Evolutionary conservation across 1,139 yeast species (phyloP), one percentile per base, ranked within the genome.

Genomic region (Tardiomyces depauwii): DNA sequence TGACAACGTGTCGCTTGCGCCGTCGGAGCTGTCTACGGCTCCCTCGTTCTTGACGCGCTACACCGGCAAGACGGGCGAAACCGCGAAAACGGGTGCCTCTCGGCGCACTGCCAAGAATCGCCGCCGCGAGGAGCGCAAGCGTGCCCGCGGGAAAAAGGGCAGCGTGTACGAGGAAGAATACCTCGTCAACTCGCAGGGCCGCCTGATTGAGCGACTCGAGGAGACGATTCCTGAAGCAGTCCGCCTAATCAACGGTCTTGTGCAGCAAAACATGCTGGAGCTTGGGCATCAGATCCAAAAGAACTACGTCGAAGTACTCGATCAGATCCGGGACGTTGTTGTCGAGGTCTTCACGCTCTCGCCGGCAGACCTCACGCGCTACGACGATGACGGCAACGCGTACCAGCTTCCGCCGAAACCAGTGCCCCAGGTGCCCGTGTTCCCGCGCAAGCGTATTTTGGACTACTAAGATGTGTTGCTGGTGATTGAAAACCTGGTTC

Each of bases 111-210:
- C 94, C 10, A 93, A 91, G 67, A 91, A 89, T 64, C 78, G 80
- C 52, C 86, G 96, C 63, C 78, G 98, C 56, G 96, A 91, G 65
- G 98, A 91, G 63, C 79, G 98, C 58, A 93, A 93, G 68, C 77
- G 80, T 52, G 99, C 98, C 1, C 79, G 95, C 57, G 98, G 98
- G 49, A 86, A 94, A 70, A 91, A 91, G 69, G 97, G 97, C 40
- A 89, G 97, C 3, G 84, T 91, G 18, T 91, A 91, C 60, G 98
- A 91, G 65, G 98, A 93, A 61, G 98, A 91, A 63, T 93, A 93
- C 62, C 76, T 93, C 49, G 82, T 91, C 48, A 78, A 76, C 55
- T 88, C 97, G 1, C 80, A 87, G 53, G 94, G 95, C 5, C 77
- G 99, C 59, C 73, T 93, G 60, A 68, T 88, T 43, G 96, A 87